Conservation (phyloP, 768 basidiomycete genomes). For the Psilocybe cubensis region DNA sequence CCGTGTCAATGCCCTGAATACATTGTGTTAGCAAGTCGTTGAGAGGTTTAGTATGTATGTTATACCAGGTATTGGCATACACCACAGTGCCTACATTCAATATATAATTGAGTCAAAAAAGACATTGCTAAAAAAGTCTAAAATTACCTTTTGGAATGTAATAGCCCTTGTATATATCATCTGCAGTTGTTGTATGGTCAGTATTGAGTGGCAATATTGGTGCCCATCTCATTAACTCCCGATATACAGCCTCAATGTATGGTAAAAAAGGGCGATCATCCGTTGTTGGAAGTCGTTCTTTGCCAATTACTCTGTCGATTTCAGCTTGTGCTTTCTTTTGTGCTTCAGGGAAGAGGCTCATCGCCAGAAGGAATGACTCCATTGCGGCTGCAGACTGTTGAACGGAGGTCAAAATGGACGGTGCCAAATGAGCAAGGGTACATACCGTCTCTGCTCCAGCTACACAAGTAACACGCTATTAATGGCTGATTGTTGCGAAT, state of each 20-base stretch:
- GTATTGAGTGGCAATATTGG: slow-evolving; percentile 22
- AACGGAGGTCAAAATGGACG: neutral
- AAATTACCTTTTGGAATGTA: slow-evolving; percentile 28
- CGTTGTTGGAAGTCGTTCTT: slow-evolving; percentile 28
- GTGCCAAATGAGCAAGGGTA: neutral
- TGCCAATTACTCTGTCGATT: slow-evolving; percentile 33
- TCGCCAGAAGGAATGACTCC: slow-evolving; percentile 30
- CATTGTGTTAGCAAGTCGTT: neutral
- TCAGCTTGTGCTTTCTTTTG: slow-evolving; percentile 37
- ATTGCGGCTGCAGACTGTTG: slow-evolving; percentile 14
- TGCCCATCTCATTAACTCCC: slow-evolving; percentile 25
- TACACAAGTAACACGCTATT: neutral
- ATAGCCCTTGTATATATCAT: slow-evolving; percentile 32
- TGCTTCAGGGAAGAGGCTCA: slow-evolving; percentile 32
- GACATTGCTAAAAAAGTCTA: neutral
- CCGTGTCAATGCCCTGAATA: slow-evolving; percentile 25
- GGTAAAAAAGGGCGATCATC: slow-evolving; percentile 30
- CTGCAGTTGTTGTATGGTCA: slow-evolving; percentile 26
- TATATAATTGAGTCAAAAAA: neutral
- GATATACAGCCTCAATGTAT: slow-evolving; percentile 24
- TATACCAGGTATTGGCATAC: slow-evolving; percentile 22
- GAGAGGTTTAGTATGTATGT: neutral
- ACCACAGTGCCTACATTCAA: slow-evolving; percentile 13
- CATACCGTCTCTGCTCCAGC: slow-evolving; percentile 21
- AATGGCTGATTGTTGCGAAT: neutral